Base-by-base conservation (phyloP, 495 filamentous ascomycete species). In the Trichodelitschia bisporula region DNA sequence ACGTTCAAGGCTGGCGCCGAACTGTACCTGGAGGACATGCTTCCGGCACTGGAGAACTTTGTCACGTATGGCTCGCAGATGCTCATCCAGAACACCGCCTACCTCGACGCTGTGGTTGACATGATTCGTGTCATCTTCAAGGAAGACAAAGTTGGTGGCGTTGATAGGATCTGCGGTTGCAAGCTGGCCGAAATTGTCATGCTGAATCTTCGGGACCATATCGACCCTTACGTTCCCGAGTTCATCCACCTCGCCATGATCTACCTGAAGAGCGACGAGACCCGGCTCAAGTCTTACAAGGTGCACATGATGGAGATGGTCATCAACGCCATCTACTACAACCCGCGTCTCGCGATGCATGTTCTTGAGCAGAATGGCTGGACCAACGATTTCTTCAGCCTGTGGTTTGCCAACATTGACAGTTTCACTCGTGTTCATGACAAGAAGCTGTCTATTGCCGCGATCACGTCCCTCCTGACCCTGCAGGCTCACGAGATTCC, bases 341-440 rank as follows among this genome's bases (percentile, higher is more conserved):
- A 92, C 54, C 79, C 86, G 2, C 48, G 61, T 20, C 62, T 91
- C 35, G 57, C 75, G 36, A 61, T 97, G 18, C 77, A 79, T 30
- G 64, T 89, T 13, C 59, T 97, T 23, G 86, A 97, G 51, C 48
- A 60, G n/a, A 79, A 84, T 33, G 71, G 66, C 33, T 92, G 78
- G 83, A 97, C 86, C n/a, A 95, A 95, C 53, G 92, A 89, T 54
- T 95, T 97, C 53, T 97, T 97, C 64, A 86, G 73, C 50, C 57
- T 80, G 19, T 97, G 86, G 86, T 97, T 97, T 51, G 73, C 77
- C 18, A 92, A 69, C 49, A 97, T 97, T 51, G 77, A 91, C 36
- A 72, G 67, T 48, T 92, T 97, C 55, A 71, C 69, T 32, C 61
- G 86, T 11, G 86, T 97, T 9, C 86, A 97, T 44, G 86, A 97